These are phyloP conservation scores for Madurella fahalii DNA, from an alignment of 2,329 filamentous ascomycete species.

Conservation along the genomic window DNA sequence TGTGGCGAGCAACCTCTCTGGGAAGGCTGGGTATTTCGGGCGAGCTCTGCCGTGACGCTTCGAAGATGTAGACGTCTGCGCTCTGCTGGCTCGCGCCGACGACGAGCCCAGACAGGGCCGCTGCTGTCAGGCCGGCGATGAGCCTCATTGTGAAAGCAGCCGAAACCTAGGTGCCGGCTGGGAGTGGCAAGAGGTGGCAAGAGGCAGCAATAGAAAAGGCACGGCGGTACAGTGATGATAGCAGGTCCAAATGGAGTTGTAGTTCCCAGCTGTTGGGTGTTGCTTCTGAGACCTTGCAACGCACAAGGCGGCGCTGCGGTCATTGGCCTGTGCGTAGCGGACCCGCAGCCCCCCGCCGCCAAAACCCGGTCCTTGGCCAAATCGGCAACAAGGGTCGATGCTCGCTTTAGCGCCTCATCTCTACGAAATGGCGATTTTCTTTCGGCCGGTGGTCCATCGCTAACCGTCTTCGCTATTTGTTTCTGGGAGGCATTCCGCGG, in stretches of 20 bases:
- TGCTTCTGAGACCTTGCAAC: too few relatives aligned
- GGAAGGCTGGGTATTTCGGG: constrained; percentile 41
- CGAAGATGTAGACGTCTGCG: constrained; percentile 54
- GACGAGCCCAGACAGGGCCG: constrained; percentile 31
- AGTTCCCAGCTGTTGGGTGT: too few relatives aligned
- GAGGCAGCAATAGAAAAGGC: too few relatives aligned
- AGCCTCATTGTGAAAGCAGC: constrained; percentile 29
- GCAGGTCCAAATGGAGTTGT: background rate
- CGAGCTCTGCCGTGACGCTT: constrained; percentile 31
- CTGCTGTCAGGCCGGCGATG: constrained; percentile 28
- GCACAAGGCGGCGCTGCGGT: too few relatives aligned
- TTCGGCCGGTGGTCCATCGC: too few relatives aligned
- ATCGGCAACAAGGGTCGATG: too few relatives aligned
- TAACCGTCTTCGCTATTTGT: background rate
- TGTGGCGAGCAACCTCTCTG: constrained; percentile 52
- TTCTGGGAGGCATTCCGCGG: background rate
- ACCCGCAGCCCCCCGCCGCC: too few relatives aligned
- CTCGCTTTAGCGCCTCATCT: too few relatives aligned
- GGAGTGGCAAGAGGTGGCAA: background rate
- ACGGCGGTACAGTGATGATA: background rate
- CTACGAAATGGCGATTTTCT: too few relatives aligned
- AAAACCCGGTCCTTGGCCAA: too few relatives aligned
- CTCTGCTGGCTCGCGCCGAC: constrained; percentile 34
- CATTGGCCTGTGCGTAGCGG: too few relatives aligned
- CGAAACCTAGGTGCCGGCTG: background rate